These are phyloP conservation scores for Spongispora temasekensis DNA, from an alignment of 1,284 basidiomycete genomes.

Conservation along the genomic window DNA sequence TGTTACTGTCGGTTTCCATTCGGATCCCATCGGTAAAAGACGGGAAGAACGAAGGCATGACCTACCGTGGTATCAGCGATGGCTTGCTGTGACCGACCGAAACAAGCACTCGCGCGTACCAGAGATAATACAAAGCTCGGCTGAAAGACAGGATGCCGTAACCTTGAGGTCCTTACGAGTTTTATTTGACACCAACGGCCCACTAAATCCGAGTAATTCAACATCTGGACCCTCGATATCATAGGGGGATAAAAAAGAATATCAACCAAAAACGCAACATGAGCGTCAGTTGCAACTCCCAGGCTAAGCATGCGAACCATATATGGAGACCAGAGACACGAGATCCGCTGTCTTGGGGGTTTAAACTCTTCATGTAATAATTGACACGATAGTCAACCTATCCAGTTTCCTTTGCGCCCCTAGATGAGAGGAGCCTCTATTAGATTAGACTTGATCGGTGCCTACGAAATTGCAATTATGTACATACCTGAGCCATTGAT, in stretches of 20 bases:
- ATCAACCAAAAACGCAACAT: background rate
- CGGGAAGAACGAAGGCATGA: background rate
- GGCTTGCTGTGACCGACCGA: background rate
- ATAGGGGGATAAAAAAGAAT: background rate
- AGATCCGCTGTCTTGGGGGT: background rate
- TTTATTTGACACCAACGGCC: background rate
- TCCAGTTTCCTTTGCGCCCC: background rate
- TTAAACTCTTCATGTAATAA: conserved; percentile 4
- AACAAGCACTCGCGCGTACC: background rate
- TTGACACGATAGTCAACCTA: background rate
- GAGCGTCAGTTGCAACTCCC: background rate
- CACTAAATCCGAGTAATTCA: conserved; percentile 1
- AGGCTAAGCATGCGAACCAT: background rate
- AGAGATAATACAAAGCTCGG: conserved; percentile 4
- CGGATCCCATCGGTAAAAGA: conserved; percentile 7
- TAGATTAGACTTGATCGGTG: conserved; percentile 9
- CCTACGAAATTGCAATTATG: background rate
- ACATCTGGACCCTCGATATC: conserved; percentile 1
- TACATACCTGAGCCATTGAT: background rate
- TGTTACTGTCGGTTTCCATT: background rate
- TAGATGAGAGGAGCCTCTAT: background rate
- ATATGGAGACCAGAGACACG: background rate
- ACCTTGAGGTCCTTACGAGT: background rate
- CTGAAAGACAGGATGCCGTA: conserved; percentile 16
- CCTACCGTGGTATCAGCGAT: background rate